Evolutionary conservation across 495 filamentous ascomycete genomes (phyloP).

Genomic region (Daldinia childiae): DNA sequence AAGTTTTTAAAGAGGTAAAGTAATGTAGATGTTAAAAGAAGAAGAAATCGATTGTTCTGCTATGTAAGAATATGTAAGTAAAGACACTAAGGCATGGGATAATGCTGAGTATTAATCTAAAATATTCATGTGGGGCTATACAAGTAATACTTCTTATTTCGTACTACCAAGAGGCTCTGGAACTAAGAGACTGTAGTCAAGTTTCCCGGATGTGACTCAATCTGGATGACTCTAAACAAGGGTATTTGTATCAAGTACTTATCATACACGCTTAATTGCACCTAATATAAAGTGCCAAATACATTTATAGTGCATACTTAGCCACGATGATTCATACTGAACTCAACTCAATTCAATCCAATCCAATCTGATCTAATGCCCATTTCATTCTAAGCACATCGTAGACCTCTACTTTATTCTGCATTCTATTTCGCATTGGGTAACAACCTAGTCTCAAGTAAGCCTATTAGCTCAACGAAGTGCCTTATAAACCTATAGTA

Average conservation of each 20-base stretch:
- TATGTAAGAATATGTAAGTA: conserved; percentile 1
- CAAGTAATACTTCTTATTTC: conserved; percentile 16
- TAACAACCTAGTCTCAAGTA: background rate
- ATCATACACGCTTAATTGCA: background rate
- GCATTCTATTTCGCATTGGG: background rate
- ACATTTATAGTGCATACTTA: background rate
- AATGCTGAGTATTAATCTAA: conserved; percentile 29
- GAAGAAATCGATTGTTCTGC: background rate
- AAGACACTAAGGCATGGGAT: conserved; percentile 9
- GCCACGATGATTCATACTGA: conserved; percentile 43
- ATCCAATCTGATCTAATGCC: background rate
- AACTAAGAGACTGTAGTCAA: background rate
- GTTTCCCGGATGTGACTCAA: conserved; percentile 30
- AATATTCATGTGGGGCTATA: conserved; percentile 17
- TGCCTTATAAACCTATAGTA: background rate
- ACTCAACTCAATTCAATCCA: conserved; percentile 9
- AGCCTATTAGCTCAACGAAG: background rate
- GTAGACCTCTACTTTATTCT: too few species aligned
- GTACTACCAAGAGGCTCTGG: background rate
- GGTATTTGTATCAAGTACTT: background rate
- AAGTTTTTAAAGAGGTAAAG: background rate
- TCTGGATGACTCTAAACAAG: background rate
- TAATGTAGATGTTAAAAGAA: background rate
- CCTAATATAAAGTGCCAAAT: background rate
- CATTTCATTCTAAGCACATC: background rate